Evolutionary conservation across 306 rosid genomes (phyloP), one percentile per base, ranked within the genome.

Genomic region (Carpinus viminea): DNA sequence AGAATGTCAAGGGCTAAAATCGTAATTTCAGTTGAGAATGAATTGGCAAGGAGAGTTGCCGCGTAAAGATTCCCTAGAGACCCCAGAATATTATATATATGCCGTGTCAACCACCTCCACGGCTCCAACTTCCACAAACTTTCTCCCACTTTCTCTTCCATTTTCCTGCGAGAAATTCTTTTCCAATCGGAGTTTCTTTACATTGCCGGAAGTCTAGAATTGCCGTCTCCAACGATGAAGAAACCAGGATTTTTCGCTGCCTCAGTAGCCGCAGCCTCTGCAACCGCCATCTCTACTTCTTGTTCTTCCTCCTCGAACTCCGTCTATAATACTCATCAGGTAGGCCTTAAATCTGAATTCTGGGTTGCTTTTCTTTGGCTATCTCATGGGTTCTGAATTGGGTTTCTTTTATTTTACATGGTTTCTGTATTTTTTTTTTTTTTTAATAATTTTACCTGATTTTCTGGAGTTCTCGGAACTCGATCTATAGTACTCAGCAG

Each of bases 231-330:
- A 13, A 2, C 51, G 24, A 87, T 87, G 90, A 87, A 85, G 83
- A 85, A 82, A 72, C 70, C 85, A 21, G 81, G 85, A 10, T 21
- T 87, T 6, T 77, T 87, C 12, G 83, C 86, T 1, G 85, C 82
- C 72, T 82, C 90, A 8, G 61, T 80, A 68, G 86, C 85, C 69
- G 85, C 86, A 45, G 88, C 88, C 16, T 74, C 88, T 18, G 83
- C 86, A 36, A 77, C 82, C 17, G 76, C 82, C 5, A 36, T 80
- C 31, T 79, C 85, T 43, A 48, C 80, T 55, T 61, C 83, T 51
- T 43, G 62, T 51, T 41, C 80, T 12, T 47, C 84, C 73, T 80
- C 85, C 28, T 28, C 85, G 6, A 73, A 38, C 74, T 12, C 43
- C 73, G 51, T 48, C 59, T 79, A 48, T 46, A 36, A 53, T 70